Conservation (phyloP, 176 grass and related monocot genomes). For the Phoenix dactylifera region DNA sequence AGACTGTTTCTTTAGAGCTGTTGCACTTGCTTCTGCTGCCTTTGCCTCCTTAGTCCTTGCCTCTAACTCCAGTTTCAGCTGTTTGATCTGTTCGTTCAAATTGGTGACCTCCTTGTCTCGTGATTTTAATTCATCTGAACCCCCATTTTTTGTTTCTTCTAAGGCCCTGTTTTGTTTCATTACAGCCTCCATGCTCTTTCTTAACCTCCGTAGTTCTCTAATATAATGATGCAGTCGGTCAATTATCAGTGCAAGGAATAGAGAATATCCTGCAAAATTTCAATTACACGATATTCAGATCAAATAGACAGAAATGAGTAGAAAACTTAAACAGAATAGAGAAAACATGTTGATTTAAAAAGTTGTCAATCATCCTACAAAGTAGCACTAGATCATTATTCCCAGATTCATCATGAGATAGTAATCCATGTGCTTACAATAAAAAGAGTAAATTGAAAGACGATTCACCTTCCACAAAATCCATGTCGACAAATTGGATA, state of each 20-base stretch:
- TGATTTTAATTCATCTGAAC: constrained; percentile 29
- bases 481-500: no score
- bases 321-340: no score
- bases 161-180: constrained; percentile 45
- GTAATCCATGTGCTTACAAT: no score
- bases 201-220: constrained; percentile 42
- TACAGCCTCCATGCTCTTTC: constrained; percentile 57
- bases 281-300: no score
- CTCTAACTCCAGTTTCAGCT: constrained; percentile 35
- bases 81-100: constrained; percentile 48
- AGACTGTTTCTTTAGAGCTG: constrained; percentile 53
- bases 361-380: no score
- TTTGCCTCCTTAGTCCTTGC: constrained; percentile 41
- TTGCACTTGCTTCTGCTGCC: constrained; percentile 32
- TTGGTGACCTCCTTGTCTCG: constrained; percentile 35
- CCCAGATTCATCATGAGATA: no score
- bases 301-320: no score
- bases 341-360: no score
- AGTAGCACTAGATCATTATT: no score
- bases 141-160: constrained; percentile 59
- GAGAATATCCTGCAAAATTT: constrained; percentile 50
- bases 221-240: constrained; percentile 76
- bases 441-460: no score
- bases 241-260: constrained; percentile 69
- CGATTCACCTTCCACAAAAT: no score